These are phyloP conservation scores for Asterophora parasitica DNA, from an alignment of 768 basidiomycete genomes.

Conservation along the genomic window DNA sequence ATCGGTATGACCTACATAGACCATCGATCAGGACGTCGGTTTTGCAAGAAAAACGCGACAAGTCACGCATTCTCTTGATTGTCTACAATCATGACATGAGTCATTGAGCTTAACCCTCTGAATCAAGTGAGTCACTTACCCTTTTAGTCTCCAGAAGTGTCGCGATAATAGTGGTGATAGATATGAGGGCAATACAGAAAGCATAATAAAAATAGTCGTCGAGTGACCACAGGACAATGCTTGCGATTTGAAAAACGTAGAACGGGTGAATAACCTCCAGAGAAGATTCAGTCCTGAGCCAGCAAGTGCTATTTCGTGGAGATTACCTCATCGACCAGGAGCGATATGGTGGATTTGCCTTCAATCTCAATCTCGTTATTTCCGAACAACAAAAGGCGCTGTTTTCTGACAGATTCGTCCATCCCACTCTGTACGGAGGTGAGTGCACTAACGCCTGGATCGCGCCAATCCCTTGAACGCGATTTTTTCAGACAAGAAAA, in stretches of 20 bases:
- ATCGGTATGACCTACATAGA: conserved; percentile 48
- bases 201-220: conserved; percentile 98
- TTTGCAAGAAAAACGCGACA: conserved; percentile 86
- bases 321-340: conserved; percentile 86
- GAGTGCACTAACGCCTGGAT: conserved; percentile 65
- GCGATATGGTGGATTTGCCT: conserved; percentile 70
- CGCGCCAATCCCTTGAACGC: conserved; percentile 79
- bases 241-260: conserved; percentile 97
- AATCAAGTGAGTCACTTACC: conserved; percentile 37
- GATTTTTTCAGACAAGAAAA: conserved; percentile 3
- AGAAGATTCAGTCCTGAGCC: conserved; percentile 1
- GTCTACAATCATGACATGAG: conserved; percentile 47
- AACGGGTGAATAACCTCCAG: conserved; percentile 88
- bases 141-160: conserved; percentile 91
- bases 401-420: conserved; percentile 44
- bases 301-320: conserved; percentile 1
- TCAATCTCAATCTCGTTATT: conserved; percentile 86
- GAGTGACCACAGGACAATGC: conserved; percentile 88
- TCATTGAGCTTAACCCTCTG: background rate
- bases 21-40: conserved; percentile 67
- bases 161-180: conserved; percentile 72
- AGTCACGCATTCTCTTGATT: conserved; percentile 89
- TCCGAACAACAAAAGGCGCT: conserved; percentile 75
- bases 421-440: conserved; percentile 64
- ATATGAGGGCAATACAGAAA: conserved; percentile 93